These are phyloP conservation scores for Steccherinum ochraceum DNA, from an alignment of 768 basidiomycete species.

Conservation along the genomic window DNA sequence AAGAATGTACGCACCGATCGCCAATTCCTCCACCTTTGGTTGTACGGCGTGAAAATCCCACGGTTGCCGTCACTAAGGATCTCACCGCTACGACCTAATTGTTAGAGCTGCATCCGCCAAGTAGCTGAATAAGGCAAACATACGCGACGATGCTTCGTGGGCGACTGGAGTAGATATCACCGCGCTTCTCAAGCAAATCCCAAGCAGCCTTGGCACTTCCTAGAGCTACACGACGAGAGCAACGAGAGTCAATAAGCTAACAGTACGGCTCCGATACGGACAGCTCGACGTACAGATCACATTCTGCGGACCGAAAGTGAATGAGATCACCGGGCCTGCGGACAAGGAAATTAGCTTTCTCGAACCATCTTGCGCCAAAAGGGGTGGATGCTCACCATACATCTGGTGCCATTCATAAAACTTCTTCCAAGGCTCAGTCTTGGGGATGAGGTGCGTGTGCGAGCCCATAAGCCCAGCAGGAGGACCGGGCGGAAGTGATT, in stretches of 20 bases:
- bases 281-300: neutral
- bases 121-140: too few relatives aligned
- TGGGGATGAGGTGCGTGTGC: neutral
- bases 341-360: too few relatives aligned
- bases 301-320: neutral
- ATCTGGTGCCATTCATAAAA: neutral
- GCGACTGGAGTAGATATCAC: slow-evolving; percentile 19
- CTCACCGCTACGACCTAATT: neutral
- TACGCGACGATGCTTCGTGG: slow-evolving; percentile 11
- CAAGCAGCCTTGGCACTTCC: slow-evolving; percentile 11
- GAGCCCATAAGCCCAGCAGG: neutral
- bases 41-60: slow-evolving; percentile 2
- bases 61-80: slow-evolving; percentile 3
- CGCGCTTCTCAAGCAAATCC: slow-evolving; percentile 22
- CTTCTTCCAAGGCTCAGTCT: neutral
- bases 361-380: too few relatives aligned
- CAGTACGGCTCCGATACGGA: neutral
- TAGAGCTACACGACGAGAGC: neutral
- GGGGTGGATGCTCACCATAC: neutral
- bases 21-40: slow-evolving; percentile 3
- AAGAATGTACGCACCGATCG: slow-evolving; percentile 3
- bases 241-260: too few relatives aligned
- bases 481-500: neutral
- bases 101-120: too few relatives aligned
- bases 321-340: neutral